Conservation (phyloP, 805 yeast species). For the Saturnispora sanitii region DNA sequence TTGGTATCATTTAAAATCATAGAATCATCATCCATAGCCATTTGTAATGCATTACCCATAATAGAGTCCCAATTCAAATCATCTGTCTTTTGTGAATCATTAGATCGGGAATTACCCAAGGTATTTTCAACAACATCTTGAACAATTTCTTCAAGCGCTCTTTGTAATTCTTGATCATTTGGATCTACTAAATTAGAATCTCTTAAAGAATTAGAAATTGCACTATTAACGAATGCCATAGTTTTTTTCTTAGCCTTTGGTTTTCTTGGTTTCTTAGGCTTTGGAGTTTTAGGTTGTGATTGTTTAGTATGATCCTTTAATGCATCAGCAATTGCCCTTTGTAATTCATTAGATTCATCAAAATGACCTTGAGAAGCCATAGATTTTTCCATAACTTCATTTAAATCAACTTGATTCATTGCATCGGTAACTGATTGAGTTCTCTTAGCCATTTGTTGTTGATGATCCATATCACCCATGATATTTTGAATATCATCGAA, state of each 20-base stretch:
- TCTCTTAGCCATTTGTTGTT: neutral
- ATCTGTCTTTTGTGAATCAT: neutral
- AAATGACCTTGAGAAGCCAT: slow-evolving; percentile 13
- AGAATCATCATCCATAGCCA: slow-evolving; percentile 64
- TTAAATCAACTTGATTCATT: slow-evolving; percentile 11
- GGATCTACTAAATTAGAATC: slow-evolving; percentile 8
- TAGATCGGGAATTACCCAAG: neutral
- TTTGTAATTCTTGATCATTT: slow-evolving; percentile 34
- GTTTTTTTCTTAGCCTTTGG: neutral
- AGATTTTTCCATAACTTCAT: slow-evolving; percentile 16
- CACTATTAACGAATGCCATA: slow-evolving; percentile 14
- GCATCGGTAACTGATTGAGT: slow-evolving; percentile 6
- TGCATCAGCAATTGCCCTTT: slow-evolving; percentile 22
- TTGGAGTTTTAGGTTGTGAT: slow-evolving; percentile 3
- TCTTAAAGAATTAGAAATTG: slow-evolving; percentile 20
- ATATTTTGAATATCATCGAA: slow-evolving; percentile 9
- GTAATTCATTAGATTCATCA: slow-evolving; percentile 17
- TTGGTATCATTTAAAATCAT: too few relatives aligned
- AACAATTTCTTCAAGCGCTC: slow-evolving; percentile 47
- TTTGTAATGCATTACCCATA: slow-evolving; percentile 63
- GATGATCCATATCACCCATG: slow-evolving; percentile 2
- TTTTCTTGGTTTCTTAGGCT: neutral
- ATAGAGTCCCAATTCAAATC: slow-evolving; percentile 46
- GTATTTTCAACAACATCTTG: slow-evolving; percentile 38
- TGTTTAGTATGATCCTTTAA: slow-evolving; percentile 12